phyloP scores from a whole-genome alignment of 495 filamentous ascomycete genomes.

The Aspergillus conjunctus region DNA sequence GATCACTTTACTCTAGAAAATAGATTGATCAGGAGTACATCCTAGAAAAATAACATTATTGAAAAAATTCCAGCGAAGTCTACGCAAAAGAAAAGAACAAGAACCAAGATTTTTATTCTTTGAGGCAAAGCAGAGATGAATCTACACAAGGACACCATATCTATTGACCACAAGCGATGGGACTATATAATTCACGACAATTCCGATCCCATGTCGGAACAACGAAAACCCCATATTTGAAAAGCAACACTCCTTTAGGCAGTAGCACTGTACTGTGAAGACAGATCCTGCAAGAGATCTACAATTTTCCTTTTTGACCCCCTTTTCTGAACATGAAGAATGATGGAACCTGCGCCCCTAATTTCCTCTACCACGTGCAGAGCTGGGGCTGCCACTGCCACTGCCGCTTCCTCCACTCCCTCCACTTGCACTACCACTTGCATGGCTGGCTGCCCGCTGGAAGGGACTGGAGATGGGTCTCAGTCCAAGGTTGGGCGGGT shows the following conservation, averaged over 20 bases:
- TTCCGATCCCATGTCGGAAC: neutral
- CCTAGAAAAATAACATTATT: too few species aligned
- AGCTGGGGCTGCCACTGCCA: conserved; percentile 50
- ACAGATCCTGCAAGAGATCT: conserved; percentile 12
- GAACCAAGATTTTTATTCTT: conserved; percentile 15
- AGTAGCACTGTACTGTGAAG: neutral
- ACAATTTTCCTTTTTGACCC: conserved; percentile 7
- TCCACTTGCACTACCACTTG: conserved; percentile 49
- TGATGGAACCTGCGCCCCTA: conserved; percentile 10
- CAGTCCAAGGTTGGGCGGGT: conserved; percentile 32
- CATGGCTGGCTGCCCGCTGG: conserved; percentile 45
- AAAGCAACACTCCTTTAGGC: neutral
- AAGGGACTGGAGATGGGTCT: conserved; percentile 45
- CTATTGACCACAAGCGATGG: conserved; percentile 19
- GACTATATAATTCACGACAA: conserved; percentile 12
- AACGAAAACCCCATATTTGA: neutral
- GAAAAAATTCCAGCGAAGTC: neutral
- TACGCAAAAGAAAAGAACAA: neutral
- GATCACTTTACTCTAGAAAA: too few species aligned
- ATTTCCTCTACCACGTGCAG: conserved; percentile 37
- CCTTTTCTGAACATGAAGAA: neutral
- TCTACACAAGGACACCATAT: conserved; percentile 20
- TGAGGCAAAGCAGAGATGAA: conserved; percentile 17
- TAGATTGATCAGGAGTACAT: too few species aligned
- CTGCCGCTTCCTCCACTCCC: conserved; percentile 46